A percentile compares a stretch with the other conserved stretches of the same genome.
These are phyloP conservation scores for Blechomonas ayalai DNA, from an alignment of 208 protist species.

Conservation along the genomic window DNA sequence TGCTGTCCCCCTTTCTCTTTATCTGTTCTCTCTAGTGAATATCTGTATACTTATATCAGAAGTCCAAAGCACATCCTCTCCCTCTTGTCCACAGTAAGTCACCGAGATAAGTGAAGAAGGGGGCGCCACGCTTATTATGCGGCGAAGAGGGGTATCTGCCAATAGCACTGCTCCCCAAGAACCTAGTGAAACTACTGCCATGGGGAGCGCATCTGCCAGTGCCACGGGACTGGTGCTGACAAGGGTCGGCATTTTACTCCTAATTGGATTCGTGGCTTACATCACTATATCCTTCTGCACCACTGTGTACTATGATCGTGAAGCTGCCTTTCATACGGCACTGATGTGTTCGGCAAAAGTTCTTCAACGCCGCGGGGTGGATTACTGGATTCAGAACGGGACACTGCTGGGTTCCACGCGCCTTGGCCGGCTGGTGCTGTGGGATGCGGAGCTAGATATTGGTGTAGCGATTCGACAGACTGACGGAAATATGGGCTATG, in stretches of 20 bases:
- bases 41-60: neutral
- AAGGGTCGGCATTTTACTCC: constrained; percentile 24
- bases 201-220: neutral
- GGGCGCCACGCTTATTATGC: neutral
- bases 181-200: neutral
- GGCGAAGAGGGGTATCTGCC: neutral
- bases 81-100: neutral
- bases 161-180: neutral
- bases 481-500: constrained; percentile 25
- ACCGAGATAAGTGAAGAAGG: neutral
- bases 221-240: constrained; percentile 24
- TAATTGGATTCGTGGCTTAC: constrained; percentile 44
- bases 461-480: constrained; percentile 24
- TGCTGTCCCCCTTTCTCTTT: no score
- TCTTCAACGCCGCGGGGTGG: constrained; percentile 15
- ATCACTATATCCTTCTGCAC: constrained; percentile 64
- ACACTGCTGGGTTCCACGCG: constrained; percentile 66
- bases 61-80: neutral
- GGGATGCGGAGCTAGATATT: constrained; percentile 81
- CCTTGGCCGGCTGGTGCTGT: constrained; percentile 66
- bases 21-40: no score
- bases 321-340: constrained; percentile 46
- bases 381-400: constrained; percentile 71
- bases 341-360: constrained; percentile 50
- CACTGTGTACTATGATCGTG: constrained; percentile 65